Base-by-base conservation (phyloP, 345 rosid genomes). In the Raphanus sativus region DNA sequence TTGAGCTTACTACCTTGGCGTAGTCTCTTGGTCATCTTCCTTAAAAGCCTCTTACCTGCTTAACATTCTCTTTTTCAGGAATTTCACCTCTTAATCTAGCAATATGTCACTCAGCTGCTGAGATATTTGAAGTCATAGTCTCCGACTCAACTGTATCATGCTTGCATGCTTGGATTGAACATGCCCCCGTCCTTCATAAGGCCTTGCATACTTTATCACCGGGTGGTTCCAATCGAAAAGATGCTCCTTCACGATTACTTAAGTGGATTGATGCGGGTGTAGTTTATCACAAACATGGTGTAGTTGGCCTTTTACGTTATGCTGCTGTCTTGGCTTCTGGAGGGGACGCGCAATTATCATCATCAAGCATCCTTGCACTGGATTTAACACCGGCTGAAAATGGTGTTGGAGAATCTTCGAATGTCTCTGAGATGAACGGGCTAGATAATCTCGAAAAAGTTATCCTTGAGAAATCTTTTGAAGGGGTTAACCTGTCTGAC, bases 201-300 rank as follows among this genome's bases (percentile, higher is more conserved):
- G 99, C 94, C 42, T 84, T 94, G 65, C 89, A 90, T 86, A 86
- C 94, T 71, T 88, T 97, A 74, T 95, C 97, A 67, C 96, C 87
- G 38, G 99, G 98, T 71, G 99, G 99, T 73, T 89, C 99, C 42
- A 95, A 89, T 82, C 89, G 89, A 75, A 95, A 92, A 84, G 97
- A 92, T 81, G 91, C 97, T 74, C 99, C 98, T 62, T 83, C 94
- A 70, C 85, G 99, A 77, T 84, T 92, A 76, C 82, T 94, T 83
- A 97, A 90, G 67, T 95, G 97, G 97, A 86, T 92, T 75, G 99
- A 95, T 89, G 91, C 96, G 81, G 96, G 91, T 58, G 85, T 89
- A 50, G 96, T 92, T 77, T 92, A 90, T 85, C 96, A 95, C 77
- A 95, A 95, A 86, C 89, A 86, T 80, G 98, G 98, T 65, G 86